Percentiles rank a stretch among this genome's conserved stretches.
Conservation (phyloP, 2,329 filamentous ascomycete species). For the Fusarium lateritium region DNA sequence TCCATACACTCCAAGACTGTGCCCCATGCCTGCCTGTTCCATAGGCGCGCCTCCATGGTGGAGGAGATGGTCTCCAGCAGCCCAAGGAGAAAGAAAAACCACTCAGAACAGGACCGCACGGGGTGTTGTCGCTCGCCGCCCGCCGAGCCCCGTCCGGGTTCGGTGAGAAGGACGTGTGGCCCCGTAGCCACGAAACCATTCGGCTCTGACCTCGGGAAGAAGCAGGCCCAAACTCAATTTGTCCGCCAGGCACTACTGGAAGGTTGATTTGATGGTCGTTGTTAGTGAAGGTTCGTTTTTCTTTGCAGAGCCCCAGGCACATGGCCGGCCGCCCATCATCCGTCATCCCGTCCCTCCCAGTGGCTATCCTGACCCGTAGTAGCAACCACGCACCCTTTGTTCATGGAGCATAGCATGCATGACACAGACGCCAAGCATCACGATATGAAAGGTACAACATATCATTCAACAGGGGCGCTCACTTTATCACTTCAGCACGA, state of each 20-base stretch:
- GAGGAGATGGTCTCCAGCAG: slow-evolving; percentile 22
- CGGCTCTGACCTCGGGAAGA: slow-evolving; percentile 41
- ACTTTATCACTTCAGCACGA: neutral
- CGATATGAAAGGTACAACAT: neutral
- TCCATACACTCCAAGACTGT: slow-evolving; percentile 28
- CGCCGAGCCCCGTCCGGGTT: slow-evolving; percentile 20
- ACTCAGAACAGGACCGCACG: slow-evolving; percentile 20
- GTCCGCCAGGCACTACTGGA: neutral
- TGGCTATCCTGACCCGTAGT: slow-evolving; percentile 14
- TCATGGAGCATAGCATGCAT: slow-evolving; percentile 30
- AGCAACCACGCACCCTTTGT: slow-evolving; percentile 5
- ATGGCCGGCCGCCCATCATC: slow-evolving; percentile 32
- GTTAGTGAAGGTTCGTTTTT: slow-evolving; percentile 22
- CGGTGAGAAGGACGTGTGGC: slow-evolving; percentile 43
- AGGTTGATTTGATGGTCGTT: slow-evolving; percentile 23
- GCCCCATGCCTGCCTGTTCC: slow-evolving; percentile 24
- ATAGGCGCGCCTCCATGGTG: slow-evolving; percentile 45
- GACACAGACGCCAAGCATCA: slow-evolving; percentile 36
- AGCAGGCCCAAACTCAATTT: slow-evolving; percentile 30
- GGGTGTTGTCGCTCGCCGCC: slow-evolving; percentile 12
- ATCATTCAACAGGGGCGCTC: slow-evolving; percentile 2
- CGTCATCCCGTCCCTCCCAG: slow-evolving; percentile 36
- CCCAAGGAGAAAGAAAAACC: slow-evolving; percentile 31
- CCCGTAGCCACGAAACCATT: slow-evolving; percentile 20
- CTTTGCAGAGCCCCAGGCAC: slow-evolving; percentile 22